Percentiles rank a stretch among this genome's conserved stretches.
Conservation (phyloP, 2,329 filamentous ascomycete species). For the Neonectria magnoliae region DNA sequence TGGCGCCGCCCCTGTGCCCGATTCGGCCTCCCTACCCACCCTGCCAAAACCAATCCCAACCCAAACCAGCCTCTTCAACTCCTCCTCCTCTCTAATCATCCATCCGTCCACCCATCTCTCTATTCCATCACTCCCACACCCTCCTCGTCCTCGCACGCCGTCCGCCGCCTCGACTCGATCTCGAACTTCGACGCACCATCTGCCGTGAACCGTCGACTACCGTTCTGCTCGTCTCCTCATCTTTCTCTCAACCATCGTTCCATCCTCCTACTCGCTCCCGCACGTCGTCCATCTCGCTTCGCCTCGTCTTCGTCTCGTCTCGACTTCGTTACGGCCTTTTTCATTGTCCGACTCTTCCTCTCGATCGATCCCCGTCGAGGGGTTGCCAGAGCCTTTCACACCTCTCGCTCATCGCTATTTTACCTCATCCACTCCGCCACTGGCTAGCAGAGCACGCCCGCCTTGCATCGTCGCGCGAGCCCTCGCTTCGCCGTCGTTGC, state of each 20-base stretch:
- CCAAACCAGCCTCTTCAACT: conserved; percentile 23
- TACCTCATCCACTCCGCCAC: neutral
- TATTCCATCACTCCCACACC: conserved; percentile 11
- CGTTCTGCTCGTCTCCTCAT: conserved; percentile 5
- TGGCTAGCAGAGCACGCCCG: conserved; percentile 8
- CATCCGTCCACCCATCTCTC: conserved; percentile 11
- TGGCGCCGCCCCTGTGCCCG: conserved; percentile 14
- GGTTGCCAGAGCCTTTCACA: conserved; percentile 26
- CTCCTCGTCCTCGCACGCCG: conserved; percentile 15
- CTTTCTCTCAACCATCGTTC: conserved; percentile 4
- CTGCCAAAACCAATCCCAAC: conserved; percentile 24
- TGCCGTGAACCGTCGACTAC: neutral
- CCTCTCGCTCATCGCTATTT: conserved; percentile 17
- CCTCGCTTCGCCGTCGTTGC: conserved; percentile 15
- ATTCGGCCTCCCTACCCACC: conserved; percentile 23
- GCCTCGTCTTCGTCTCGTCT: conserved; percentile 14
- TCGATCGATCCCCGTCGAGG: conserved; percentile 28
- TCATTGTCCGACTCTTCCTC: conserved; percentile 24
- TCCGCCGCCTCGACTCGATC: neutral
- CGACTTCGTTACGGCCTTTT: conserved; percentile 9
- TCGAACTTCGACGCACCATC: conserved; percentile 9
- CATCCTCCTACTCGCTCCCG: conserved; percentile 2
- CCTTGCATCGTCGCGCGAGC: conserved; percentile 18
- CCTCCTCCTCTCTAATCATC: conserved; percentile 16
- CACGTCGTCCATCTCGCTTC: conserved; percentile 14